Conservation (phyloP, 192 early-diverging fungal genomes). For the Nowakowskiella sp. region DNA sequence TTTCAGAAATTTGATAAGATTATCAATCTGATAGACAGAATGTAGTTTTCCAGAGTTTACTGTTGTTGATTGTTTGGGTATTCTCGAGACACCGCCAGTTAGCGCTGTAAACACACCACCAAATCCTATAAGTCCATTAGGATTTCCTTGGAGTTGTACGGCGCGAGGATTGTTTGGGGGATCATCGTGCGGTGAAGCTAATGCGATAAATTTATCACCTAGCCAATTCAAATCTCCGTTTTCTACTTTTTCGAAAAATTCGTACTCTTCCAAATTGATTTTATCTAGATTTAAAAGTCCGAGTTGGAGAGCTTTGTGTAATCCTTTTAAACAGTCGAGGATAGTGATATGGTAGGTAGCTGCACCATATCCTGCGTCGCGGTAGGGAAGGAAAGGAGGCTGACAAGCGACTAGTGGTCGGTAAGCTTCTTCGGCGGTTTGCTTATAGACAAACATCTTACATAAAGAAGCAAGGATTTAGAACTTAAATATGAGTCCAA, state of each 20-base stretch:
- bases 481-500: not conserved
- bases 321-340: slow-evolving; percentile 56
- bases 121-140: too few species aligned
- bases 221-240: slow-evolving; percentile 74
- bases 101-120: too few species aligned
- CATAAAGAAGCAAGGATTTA: not conserved
- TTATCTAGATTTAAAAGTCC: slow-evolving; percentile 53
- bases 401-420: slow-evolving; percentile 36
- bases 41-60: slow-evolving; percentile 14
- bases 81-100: too few species aligned
- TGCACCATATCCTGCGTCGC: slow-evolving; percentile 63
- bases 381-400: slow-evolving; percentile 53
- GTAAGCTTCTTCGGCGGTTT: slow-evolving; percentile 57
- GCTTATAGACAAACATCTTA: slow-evolving; percentile 49
- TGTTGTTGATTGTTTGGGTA: slow-evolving; percentile 12
- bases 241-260: slow-evolving; percentile 60
- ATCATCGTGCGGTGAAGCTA: slow-evolving; percentile 57
- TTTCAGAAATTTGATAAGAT: slow-evolving; percentile 47
- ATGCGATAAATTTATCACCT: slow-evolving; percentile 60
- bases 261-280: slow-evolving; percentile 61
- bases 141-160: too few species aligned
- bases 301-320: slow-evolving; percentile 45
- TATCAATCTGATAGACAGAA: slow-evolving; percentile 37
- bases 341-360: slow-evolving; percentile 59
- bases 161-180: too few species aligned